Evolutionary conservation across 257 asterid species (phyloP).

Genomic region (Scutellaria barbata): DNA sequence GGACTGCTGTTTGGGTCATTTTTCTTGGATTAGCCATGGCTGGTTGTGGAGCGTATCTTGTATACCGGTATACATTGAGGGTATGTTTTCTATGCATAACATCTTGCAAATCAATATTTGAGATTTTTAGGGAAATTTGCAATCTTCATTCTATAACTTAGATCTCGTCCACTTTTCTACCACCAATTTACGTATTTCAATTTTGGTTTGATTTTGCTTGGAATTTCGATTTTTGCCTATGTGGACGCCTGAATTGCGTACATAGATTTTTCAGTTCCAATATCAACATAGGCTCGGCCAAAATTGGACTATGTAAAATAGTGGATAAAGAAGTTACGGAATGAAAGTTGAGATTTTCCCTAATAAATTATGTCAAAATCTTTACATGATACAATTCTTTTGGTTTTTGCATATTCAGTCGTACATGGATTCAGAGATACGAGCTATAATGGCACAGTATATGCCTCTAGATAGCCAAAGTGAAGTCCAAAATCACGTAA

Average conservation of each 20-base stretch:
- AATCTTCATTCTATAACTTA: no score
- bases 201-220: neutral
- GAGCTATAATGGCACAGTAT: constrained; percentile 92
- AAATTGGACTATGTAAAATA: no score
- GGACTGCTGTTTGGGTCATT: constrained; percentile 83
- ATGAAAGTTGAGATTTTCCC: no score
- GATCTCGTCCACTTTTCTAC: no score
- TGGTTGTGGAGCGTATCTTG: constrained; percentile 65
- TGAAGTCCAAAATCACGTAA: constrained; percentile 60
- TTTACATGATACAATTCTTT: neutral
- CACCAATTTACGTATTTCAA: neutral
- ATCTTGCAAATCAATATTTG: neutral
- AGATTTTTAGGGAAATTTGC: neutral
- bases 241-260: no score
- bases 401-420: constrained; percentile 53
- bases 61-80: constrained; percentile 74
- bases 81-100: constrained; percentile 48
- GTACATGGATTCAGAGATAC: constrained; percentile 85
- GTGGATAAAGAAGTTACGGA: no score
- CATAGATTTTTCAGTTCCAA: no score
- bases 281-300: no score
- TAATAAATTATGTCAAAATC: neutral
- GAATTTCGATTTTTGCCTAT: no score
- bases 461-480: constrained; percentile 88
- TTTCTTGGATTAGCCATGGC: constrained; percentile 66